phyloP scores from a whole-genome alignment of 108 stramenopile genomes.

The Cyclotella distinguenda region DNA sequence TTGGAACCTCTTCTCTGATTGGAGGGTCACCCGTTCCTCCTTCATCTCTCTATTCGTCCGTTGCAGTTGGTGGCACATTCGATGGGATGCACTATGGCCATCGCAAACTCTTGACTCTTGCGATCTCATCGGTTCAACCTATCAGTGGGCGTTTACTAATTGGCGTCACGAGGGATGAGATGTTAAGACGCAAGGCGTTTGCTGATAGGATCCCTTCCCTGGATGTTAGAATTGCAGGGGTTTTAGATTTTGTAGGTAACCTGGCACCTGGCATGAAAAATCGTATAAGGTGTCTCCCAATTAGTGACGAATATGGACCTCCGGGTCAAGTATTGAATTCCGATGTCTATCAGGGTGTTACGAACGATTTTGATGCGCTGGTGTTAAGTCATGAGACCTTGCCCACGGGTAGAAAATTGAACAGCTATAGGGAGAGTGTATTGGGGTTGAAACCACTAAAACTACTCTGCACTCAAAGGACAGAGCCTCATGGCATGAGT shows the following conservation, averaged over 20 bases:
- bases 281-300: conserved; percentile 71
- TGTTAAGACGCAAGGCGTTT: conserved; percentile 72
- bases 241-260: conserved; percentile 69
- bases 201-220: conserved; percentile 67
- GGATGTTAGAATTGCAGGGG: conserved; percentile 61
- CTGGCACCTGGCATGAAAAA: conserved; percentile 87
- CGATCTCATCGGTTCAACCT: conserved; percentile 77
- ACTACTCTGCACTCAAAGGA: conserved; percentile 83
- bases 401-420: conserved; percentile 71
- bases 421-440: conserved; percentile 56
- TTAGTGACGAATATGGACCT: conserved; percentile 77
- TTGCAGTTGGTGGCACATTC: conserved; percentile 91
- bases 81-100: conserved; percentile 95
- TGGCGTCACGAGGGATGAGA: conserved; percentile 82
- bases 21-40: conserved; percentile 64
- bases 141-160: conserved; percentile 65
- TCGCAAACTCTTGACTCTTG: conserved; percentile 84
- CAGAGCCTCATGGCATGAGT: conserved; percentile 87
- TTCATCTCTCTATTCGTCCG: conserved; percentile 62
- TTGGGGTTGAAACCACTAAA: conserved; percentile 66
- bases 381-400: conserved; percentile 86
- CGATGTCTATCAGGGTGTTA: conserved; percentile 18
- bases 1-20: conserved; percentile 19
- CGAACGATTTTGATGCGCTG: conserved; percentile 73
- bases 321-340: conserved; percentile 55